A percentile compares a stretch with the other conserved stretches of the same genome.
These are phyloP conservation scores for Larix sibirica DNA, from an alignment of 83 land plant species.

Conservation along the genomic window DNA sequence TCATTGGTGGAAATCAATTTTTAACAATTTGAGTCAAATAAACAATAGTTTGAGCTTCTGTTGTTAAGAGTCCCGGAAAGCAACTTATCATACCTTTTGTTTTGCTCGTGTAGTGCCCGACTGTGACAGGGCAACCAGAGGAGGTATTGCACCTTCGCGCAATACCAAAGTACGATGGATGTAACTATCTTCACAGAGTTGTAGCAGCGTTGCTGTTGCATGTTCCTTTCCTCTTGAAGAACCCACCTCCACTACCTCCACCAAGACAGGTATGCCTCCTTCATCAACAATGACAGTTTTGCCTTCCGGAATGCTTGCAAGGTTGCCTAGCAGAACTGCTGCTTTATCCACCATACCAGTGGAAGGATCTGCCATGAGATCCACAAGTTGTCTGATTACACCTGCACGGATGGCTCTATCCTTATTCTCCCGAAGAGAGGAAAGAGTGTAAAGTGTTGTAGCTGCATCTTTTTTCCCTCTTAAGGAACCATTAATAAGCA, in stretches of 20 bases:
- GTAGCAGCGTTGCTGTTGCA: constrained; percentile 56
- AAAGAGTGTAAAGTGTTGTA: constrained; percentile 63
- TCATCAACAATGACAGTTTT: constrained; percentile 49
- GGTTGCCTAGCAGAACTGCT: constrained; percentile 46
- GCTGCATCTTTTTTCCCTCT: constrained; percentile 88
- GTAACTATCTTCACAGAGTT: constrained; percentile 52
- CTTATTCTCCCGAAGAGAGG: constrained; percentile 54
- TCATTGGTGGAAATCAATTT: too few relatives aligned
- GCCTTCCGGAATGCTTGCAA: constrained; percentile 49
- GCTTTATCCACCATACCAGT: constrained; percentile 83
- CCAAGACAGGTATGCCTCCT: constrained; percentile 74
- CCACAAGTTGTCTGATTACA: constrained; percentile 64
- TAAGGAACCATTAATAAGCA: constrained; percentile 54
- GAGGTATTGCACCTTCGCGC: constrained; percentile 76
- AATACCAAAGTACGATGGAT: constrained; percentile 47
- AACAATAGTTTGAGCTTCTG: too few relatives aligned
- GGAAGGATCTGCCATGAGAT: constrained; percentile 66
- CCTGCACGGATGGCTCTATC: constrained; percentile 61
- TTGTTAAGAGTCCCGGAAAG: too few relatives aligned
- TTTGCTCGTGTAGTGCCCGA: constrained; percentile 60
- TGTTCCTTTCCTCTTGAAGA: constrained; percentile 71
- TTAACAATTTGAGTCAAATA: too few relatives aligned
- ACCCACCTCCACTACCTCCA: constrained; percentile 70
- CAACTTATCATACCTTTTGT: constrained; percentile 37
- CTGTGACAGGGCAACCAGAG: constrained; percentile 70